Evolutionary conservation across 306 rosid species (phyloP), one percentile per base, ranked within the genome.

Genomic region (Coriaria nepalensis): DNA sequence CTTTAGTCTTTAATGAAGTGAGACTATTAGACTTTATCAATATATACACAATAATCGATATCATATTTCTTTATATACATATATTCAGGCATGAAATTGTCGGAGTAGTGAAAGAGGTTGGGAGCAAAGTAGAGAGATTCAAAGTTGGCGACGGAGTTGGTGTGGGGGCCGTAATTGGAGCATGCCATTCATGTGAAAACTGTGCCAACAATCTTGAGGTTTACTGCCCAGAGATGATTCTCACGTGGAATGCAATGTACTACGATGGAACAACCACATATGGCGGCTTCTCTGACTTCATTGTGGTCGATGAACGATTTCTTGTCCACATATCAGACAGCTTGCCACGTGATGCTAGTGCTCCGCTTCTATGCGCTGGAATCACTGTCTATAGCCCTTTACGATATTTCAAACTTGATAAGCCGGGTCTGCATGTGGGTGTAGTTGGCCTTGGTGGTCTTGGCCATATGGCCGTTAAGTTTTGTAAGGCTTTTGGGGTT

Each of bases 141-240:
- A 76, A 73, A 63, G 81, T 80, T 40, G 84, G 90, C 50, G 90
- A 76, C 49, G 65, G 10, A 7, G 79, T 77, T 0, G 90, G 84
- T 7, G 90, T 76, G 7, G 84, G 90, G 0, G 68, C 72, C 58
- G 0, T 73, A 72, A 77, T 80, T 37, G 74, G 64, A 4, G 66
- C 90, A 0, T 80, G 90, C 14, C 34, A 13, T 0, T 62, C 84
- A 0, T 80, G 90, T 55, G 52, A 71, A 6, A 59, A 39, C 38
- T 80, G 84, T 36, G 35, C 32, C 7, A 55, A 57, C 5, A 14
- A 77, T 45, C 74, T 73, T 8, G 84, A 80, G 59, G 77, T 68
- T 13, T 66, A 76, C 55, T 78, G 86, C 57, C 63, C 72, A 4
- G 13, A 60, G 57, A 7, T 9, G 39, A 62, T 60, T 5, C 38